These are phyloP conservation scores for Cladosporium sp. DNA, from an alignment of 2,329 filamentous ascomycete species.

Conservation along the genomic window DNA sequence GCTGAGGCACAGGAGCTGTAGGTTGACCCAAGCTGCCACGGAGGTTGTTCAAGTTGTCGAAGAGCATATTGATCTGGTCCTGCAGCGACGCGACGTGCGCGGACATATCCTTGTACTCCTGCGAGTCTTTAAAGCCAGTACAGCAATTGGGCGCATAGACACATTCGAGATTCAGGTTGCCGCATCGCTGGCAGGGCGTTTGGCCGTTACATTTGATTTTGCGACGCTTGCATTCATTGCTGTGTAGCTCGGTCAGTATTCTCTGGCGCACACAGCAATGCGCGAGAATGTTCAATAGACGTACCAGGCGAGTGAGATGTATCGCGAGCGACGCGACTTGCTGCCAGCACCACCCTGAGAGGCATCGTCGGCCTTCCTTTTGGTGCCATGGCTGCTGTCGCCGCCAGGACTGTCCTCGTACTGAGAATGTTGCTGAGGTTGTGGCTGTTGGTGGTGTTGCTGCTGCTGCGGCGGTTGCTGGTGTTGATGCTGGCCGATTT, in stretches of 20 bases:
- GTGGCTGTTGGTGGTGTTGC: not conserved
- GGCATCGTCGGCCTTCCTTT: constrained; percentile 44
- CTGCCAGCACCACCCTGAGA: constrained; percentile 19
- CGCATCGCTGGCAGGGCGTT: constrained; percentile 61
- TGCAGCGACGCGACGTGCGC: constrained; percentile 71
- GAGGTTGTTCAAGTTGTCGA: constrained; percentile 65
- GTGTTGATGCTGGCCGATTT: constrained; percentile 5
- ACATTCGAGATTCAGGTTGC: constrained; percentile 60
- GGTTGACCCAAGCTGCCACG: constrained; percentile 46
- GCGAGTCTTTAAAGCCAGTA: constrained; percentile 86
- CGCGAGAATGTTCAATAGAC: constrained; percentile 31
- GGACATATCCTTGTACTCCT: constrained; percentile 83
- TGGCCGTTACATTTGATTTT: constrained; percentile 68
- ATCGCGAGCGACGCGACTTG: constrained; percentile 61
- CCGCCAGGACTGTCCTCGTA: constrained; percentile 10
- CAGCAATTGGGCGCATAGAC: constrained; percentile 65
- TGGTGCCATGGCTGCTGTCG: constrained; percentile 22
- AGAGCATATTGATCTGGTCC: constrained; percentile 77
- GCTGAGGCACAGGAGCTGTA: constrained; percentile 17
- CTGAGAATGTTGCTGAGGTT: constrained; percentile 8
- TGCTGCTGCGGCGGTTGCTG: no score
- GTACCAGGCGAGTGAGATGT: constrained; percentile 64
- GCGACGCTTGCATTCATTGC: constrained; percentile 62
- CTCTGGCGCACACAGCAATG: constrained; percentile 10
- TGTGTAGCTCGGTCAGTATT: constrained; percentile 24